Base-by-base conservation (phyloP, 1,139 yeast species). In the Debaryomycetaceae sp. region DNA sequence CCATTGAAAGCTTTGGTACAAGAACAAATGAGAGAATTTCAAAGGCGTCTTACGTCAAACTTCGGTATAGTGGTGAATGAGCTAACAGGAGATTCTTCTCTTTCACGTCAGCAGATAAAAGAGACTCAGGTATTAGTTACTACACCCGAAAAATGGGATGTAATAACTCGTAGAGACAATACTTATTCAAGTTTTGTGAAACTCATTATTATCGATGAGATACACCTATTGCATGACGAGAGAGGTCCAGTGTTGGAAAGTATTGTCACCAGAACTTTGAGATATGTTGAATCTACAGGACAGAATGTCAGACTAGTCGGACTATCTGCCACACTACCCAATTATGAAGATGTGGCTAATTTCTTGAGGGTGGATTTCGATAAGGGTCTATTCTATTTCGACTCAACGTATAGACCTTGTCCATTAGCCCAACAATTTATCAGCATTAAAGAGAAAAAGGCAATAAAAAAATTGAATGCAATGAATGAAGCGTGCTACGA, bases 101-200 rank as follows among this genome's bases (percentile, higher is more conserved):
- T 93, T 49, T 85, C 95, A 1, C 84, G 81, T 52, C 82, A 79
- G 45, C 96, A 93, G 60, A 85, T 93, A 33, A 63, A 78, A 3
- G 83, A 81, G 41, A 87, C 97, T 0, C 97, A 93, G 57, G 69
- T 93, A 35, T 72, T 93, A 45, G 95, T 93, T 3, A 89, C 98
- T 0, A 93, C 99, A 0, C 97, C 97, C 0, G 97, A 89, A 59
- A 93, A 93, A 60, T 93, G 99, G 98, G 99, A 93, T 66, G 90
- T 93, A 30, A 84, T 91, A 22, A 91, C 97, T 1, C 76, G 98
- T 65, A 91, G 91, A 56, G 56, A 60, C 4, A 72, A 81, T 6
- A 91, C 86, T 47, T 84, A 82, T 52, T 78, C 84, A 0, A 75
- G 76, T 38, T 66, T 83, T 3, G 95, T 89, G 1, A 76, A 80